phyloP scores from a whole-genome alignment of 371 early-diverging fungal species.

The Mortierella sp. region DNA sequence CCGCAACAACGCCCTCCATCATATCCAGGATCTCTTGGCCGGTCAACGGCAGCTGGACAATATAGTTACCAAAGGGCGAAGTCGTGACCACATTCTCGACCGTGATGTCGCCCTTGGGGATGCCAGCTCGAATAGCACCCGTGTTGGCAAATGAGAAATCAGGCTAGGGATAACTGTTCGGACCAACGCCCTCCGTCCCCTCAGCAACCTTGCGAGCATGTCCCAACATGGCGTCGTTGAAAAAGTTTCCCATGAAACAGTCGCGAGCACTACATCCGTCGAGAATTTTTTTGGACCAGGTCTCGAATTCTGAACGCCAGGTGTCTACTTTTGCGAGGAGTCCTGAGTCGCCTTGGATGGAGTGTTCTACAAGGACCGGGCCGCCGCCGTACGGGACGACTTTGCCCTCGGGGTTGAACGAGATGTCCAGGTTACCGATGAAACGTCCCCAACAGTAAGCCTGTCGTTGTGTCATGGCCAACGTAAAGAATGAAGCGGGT shows the following conservation, averaged over 20 bases:
- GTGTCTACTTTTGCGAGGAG: constrained; percentile 52
- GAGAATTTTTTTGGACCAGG: constrained; percentile 49
- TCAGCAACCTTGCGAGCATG: constrained; percentile 8
- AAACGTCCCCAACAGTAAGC: constrained; percentile 67
- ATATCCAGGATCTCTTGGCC: constrained; percentile 59
- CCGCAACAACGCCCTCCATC: constrained; percentile 56
- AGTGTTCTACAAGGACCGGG: constrained; percentile 66
- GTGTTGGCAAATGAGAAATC: constrained; percentile 61
- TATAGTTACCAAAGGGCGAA: constrained; percentile 67
- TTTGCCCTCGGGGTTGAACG: constrained; percentile 65
- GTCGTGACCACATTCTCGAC: constrained; percentile 61
- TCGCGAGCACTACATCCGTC: constrained; percentile 55
- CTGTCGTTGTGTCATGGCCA: background rate
- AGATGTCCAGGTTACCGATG: constrained; percentile 73
- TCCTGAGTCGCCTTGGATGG: constrained; percentile 58
- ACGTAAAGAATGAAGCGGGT: too few relatives aligned
- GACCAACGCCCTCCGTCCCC: background rate
- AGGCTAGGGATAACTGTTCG: constrained; percentile 6
- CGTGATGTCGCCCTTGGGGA: constrained; percentile 63
- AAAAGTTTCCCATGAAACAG: constrained; percentile 66
- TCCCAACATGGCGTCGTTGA: constrained; percentile 64
- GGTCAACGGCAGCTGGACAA: constrained; percentile 58
- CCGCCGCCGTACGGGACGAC: constrained; percentile 61
- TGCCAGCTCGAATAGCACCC: constrained; percentile 65
- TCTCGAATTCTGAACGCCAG: constrained; percentile 62